phyloP scores from a whole-genome alignment of 2,329 filamentous ascomycete genomes.

The Ascochyta fabae region DNA sequence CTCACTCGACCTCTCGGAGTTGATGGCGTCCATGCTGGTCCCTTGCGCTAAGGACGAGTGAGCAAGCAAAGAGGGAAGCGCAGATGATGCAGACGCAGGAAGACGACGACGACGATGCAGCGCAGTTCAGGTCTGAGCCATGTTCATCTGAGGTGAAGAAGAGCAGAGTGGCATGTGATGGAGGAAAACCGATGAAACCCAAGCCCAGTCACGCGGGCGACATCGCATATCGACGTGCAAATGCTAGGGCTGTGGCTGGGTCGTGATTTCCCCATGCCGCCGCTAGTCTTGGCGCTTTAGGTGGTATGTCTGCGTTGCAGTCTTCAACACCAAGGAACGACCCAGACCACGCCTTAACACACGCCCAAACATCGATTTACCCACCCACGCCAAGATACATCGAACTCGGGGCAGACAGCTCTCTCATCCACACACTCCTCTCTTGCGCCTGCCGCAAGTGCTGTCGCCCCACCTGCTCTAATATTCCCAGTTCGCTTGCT shows the following conservation, averaged over 20 bases:
- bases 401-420: slow-evolving; percentile 24
- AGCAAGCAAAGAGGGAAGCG: neutral
- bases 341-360: slow-evolving; percentile 28
- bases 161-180: neutral
- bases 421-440: slow-evolving; percentile 9
- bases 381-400: slow-evolving; percentile 14
- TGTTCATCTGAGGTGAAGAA: neutral
- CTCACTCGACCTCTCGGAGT: slow-evolving; percentile 13
- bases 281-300: slow-evolving; percentile 10
- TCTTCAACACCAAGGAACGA: slow-evolving; percentile 17
- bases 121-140: neutral
- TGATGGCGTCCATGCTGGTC: slow-evolving; percentile 9
- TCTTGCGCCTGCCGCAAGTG: slow-evolving; percentile 17
- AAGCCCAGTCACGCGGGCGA: slow-evolving; percentile 10
- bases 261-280: slow-evolving; percentile 23
- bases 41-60: neutral
- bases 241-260: slow-evolving; percentile 19
- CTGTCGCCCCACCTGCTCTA: slow-evolving; percentile 25
- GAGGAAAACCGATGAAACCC: neutral
- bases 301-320: slow-evolving; percentile 7
- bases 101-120: neutral
- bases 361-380: slow-evolving; percentile 27
- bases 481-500: slow-evolving; percentile 34
- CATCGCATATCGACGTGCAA: slow-evolving; percentile 4
- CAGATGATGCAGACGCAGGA: neutral